These are phyloP conservation scores for Symbiodinium natans DNA, from an alignment of 73 alveolate species.

Conservation along the genomic window DNA sequence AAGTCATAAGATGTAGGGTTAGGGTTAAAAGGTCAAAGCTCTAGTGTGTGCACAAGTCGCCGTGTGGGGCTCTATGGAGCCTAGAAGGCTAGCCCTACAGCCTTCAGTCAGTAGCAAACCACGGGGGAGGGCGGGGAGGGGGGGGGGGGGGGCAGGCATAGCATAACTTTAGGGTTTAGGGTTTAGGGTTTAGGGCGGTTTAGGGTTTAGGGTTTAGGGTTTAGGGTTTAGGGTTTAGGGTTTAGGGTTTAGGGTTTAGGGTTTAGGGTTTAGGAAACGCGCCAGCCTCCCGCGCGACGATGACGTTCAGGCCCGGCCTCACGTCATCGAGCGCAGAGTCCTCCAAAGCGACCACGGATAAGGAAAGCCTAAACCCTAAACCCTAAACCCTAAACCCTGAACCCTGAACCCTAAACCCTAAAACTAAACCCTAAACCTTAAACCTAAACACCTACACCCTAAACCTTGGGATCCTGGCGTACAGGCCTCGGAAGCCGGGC, in stretches of 20 bases:
- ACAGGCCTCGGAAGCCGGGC: too few relatives aligned
- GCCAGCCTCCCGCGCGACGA: conserved; percentile 94
- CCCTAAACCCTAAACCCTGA: not conserved
- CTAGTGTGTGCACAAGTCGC: not conserved
- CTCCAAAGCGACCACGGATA: not conserved
- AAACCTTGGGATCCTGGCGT: too few relatives aligned
- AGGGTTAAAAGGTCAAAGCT: not conserved
- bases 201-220: not conserved
- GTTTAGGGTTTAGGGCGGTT: not conserved
- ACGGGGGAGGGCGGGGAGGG: too few relatives aligned
- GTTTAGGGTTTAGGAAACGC: too few relatives aligned
- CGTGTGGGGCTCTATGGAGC: not conserved
- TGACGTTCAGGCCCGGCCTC: conserved; percentile 78
- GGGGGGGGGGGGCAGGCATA: too few relatives aligned
- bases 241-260: too few relatives aligned
- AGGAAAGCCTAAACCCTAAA: not conserved
- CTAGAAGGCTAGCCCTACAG: too few relatives aligned
- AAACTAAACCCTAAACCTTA: too few relatives aligned
- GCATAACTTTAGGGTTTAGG: not conserved
- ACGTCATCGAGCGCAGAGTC: conserved; percentile 81
- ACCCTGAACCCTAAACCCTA: too few relatives aligned
- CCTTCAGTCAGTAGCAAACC: too few relatives aligned
- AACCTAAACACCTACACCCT: too few relatives aligned
- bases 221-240: not conserved
- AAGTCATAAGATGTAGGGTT: not conserved